Conservation (phyloP, 164 flowering plant genomes). For the Vitis riparia region DNA sequence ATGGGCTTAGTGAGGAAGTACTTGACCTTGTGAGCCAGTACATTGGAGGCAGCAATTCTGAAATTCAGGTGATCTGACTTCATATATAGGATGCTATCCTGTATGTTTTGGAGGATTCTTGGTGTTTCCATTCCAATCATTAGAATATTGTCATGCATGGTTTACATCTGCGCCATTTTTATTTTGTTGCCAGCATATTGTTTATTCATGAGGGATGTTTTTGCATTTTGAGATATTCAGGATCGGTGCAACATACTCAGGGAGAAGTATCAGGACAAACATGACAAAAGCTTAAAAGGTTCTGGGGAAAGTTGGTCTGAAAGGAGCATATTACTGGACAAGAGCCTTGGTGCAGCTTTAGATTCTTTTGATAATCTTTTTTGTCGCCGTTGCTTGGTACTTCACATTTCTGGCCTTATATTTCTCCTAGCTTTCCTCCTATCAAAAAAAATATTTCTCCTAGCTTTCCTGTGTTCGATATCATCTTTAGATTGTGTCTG, state of each 20-base stretch:
- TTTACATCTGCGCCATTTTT: not conserved
- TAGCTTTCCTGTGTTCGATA: not conserved
- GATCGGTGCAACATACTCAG: constrained; percentile 58
- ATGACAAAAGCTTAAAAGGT: constrained; percentile 19
- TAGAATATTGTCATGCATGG: not conserved
- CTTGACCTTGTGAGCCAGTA: constrained; percentile 51
- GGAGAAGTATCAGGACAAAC: constrained; percentile 37
- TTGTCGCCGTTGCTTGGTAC: constrained; percentile 98
- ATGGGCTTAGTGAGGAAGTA: constrained; percentile 64
- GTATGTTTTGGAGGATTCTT: not conserved
- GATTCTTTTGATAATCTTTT: constrained; percentile 97
- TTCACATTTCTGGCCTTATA: constrained; percentile 1
- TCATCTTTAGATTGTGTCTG: constrained; percentile 1
- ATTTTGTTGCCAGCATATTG: not conserved
- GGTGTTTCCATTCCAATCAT: not conserved
- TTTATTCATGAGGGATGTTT: constrained; percentile 8
- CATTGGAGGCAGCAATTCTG: constrained; percentile 54
- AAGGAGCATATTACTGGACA: constrained; percentile 47
- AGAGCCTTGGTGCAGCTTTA: constrained; percentile 74
- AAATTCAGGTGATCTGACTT: constrained; percentile 58
- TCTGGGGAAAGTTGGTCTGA: constrained; percentile 34
- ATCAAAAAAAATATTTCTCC: not conserved
- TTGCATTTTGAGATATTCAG: constrained; percentile 41
- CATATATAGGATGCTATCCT: not conserved
- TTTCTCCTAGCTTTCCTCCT: not conserved